Evolutionary conservation across 371 early-diverging fungal genomes (phyloP).

Genomic region (Apophysomyces sp.): DNA sequence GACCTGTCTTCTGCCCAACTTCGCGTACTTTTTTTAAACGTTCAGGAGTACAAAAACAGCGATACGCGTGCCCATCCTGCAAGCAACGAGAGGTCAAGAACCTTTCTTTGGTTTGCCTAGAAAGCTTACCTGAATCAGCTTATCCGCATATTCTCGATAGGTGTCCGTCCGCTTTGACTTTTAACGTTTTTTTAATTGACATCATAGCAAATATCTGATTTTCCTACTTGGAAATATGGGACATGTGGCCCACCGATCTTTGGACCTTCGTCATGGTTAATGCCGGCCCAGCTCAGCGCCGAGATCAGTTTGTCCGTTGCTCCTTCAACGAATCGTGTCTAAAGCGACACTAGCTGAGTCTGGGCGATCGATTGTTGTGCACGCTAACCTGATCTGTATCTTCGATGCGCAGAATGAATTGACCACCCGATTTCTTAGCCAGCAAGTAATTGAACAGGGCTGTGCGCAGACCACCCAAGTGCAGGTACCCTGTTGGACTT

Average conservation of each 20-base stretch:
- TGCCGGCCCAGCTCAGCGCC: conserved; percentile 77
- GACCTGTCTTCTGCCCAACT: conserved; percentile 56
- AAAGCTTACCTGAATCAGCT: conserved; percentile 71
- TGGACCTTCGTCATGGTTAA: conserved; percentile 82
- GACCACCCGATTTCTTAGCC: conserved; percentile 72
- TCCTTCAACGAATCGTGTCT: conserved; percentile 79
- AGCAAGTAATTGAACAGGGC: conserved; percentile 91
- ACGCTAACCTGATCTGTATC: conserved; percentile 83
- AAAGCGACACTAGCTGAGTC: background rate
- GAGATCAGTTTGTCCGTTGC: conserved; percentile 70
- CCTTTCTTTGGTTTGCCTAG: too few species aligned
- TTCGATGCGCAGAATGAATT: conserved; percentile 89
- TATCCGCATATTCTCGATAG: conserved; percentile 67
- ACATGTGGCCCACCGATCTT: conserved; percentile 56
- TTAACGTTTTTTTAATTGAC: background rate
- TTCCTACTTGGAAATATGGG: conserved; percentile 70
- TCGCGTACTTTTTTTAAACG: conserved; percentile 66
- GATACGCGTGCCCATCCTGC: conserved; percentile 77
- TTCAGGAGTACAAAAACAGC: conserved; percentile 86
- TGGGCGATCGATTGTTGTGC: background rate
- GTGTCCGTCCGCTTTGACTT: conserved; percentile 77
- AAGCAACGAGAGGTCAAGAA: too few species aligned
- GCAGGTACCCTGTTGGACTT: conserved; percentile 91
- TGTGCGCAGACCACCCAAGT: conserved; percentile 92
- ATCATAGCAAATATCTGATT: background rate